Evolutionary conservation across 305 asterid species (phyloP).

Genomic region (Fraxinus paxiana): DNA sequence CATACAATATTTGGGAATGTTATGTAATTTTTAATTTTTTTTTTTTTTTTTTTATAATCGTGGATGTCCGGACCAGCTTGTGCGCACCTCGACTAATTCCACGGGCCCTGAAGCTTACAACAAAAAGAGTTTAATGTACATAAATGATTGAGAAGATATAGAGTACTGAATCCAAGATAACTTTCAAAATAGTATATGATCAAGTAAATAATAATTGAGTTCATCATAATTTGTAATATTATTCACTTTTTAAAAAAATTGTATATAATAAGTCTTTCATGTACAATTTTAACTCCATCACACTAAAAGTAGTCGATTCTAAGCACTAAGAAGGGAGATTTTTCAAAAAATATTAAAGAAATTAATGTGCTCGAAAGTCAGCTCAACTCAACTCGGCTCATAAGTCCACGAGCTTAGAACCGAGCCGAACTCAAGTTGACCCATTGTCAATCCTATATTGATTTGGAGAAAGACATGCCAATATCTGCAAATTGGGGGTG

Average conservation of each 20-base stretch:
- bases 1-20: too few species aligned
- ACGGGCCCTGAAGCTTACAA: too few species aligned
- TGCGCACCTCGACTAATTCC: too few species aligned
- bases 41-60: too few species aligned
- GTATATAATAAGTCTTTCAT: not conserved
- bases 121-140: not conserved
- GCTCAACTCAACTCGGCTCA: not conserved
- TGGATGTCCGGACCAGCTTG: too few species aligned
- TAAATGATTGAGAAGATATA: not conserved
- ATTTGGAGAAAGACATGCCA: not conserved
- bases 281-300: too few species aligned
- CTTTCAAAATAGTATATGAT: not conserved
- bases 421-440: not conserved
- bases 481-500: not conserved
- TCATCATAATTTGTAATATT: not conserved
- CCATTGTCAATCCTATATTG: not conserved
- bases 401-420: not conserved
- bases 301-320: not conserved
- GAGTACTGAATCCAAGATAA: too few species aligned
- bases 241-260: not conserved
- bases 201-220: not conserved
- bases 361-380: not conserved
- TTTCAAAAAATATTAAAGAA: not conserved
- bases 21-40: too few species aligned
- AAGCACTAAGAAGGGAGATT: not conserved